Conservation (phyloP, 805 yeast genomes). For the Dipodascus albidus region DNA sequence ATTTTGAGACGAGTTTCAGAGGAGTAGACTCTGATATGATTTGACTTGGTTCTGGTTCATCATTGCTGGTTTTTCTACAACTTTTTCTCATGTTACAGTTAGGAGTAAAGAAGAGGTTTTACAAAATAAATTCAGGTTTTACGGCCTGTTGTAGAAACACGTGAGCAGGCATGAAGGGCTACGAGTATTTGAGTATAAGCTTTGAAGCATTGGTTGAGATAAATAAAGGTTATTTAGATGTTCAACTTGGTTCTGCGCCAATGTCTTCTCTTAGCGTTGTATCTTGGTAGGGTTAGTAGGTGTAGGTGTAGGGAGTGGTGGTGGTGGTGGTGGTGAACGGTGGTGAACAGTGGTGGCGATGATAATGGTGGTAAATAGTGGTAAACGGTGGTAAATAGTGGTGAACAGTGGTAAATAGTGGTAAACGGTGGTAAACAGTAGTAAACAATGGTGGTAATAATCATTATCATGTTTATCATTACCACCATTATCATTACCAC, state of each 20-base stretch:
- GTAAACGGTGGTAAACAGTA: too few species aligned
- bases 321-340: too few species aligned
- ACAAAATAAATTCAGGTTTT: not conserved
- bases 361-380: too few species aligned
- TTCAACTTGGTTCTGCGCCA: slow-evolving; percentile 99
- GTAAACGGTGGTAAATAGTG: too few species aligned
- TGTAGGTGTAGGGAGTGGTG: too few species aligned
- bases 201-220: too few species aligned
- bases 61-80: not conserved
- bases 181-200: too few species aligned
- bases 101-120: not conserved
- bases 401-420: too few species aligned
- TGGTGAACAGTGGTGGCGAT: too few species aligned
- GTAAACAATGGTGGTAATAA: too few species aligned
- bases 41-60: not conserved
- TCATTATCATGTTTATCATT: not conserved
- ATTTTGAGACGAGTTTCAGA: not conserved
- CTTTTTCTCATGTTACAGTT: not conserved
- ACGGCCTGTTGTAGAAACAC: not conserved
- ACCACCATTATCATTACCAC: too few species aligned
- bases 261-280: slow-evolving; percentile 99
- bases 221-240: slow-evolving; percentile 44
- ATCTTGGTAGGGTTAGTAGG: too few species aligned
- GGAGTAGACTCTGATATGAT: not conserved
- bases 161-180: not conserved